A percentile compares a stretch with the other conserved stretches of the same genome.
Conservation (phyloP, 75 land plant genomes). For the Azolla pinnata region DNA sequence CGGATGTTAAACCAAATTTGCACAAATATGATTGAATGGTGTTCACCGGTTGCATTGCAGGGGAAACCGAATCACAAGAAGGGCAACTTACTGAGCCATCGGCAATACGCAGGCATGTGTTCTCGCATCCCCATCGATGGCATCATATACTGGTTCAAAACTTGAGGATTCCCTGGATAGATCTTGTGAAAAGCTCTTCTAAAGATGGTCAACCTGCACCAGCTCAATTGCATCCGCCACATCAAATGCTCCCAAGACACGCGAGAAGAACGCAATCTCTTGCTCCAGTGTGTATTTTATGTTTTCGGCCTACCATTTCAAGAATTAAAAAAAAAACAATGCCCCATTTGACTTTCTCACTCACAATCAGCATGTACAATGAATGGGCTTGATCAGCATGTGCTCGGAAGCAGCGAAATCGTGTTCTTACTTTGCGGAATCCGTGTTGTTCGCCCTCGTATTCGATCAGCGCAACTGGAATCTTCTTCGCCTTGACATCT, state of each 20-base stretch:
- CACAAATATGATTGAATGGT: too few relatives aligned
- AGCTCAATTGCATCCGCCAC: slow-evolving; percentile 74
- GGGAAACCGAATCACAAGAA: too few relatives aligned
- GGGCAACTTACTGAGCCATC: too few relatives aligned
- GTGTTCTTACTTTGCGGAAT: slow-evolving; percentile 66
- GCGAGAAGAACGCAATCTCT: slow-evolving; percentile 84
- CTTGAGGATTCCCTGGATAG: too few relatives aligned
- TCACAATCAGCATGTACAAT: background rate
- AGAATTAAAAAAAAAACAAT: background rate
- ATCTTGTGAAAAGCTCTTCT: too few relatives aligned
- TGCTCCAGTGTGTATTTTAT: slow-evolving; percentile 85
- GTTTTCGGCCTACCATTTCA: slow-evolving; percentile 67
- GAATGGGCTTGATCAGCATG: background rate
- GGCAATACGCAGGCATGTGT: too few relatives aligned
- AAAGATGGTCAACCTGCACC: slow-evolving; percentile 66
- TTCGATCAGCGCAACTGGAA: slow-evolving; percentile 89
- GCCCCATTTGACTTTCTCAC: background rate
- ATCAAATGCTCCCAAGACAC: slow-evolving; percentile 54
- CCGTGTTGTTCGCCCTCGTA: slow-evolving; percentile 98
- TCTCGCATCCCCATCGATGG: too few relatives aligned
- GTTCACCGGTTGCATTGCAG: too few relatives aligned
- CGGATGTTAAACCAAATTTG: too few relatives aligned
- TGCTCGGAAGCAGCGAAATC: background rate
- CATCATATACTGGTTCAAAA: too few relatives aligned
- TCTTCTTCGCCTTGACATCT: slow-evolving; percentile 69